Percentiles rank a stretch among this genome's conserved stretches.
These are phyloP conservation scores for Capsella rubella DNA, from an alignment of 441 rosid species.

Conservation along the genomic window DNA sequence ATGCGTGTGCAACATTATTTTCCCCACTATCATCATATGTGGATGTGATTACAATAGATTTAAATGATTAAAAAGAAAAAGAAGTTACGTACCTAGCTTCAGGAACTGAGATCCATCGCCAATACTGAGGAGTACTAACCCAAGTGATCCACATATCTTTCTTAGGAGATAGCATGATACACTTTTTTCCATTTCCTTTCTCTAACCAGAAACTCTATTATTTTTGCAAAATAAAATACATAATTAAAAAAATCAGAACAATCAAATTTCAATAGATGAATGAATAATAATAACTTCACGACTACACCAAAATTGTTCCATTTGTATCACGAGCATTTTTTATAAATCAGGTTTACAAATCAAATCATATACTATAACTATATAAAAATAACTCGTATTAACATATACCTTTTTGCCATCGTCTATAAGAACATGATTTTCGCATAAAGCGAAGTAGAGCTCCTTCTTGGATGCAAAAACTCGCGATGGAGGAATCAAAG, in stretches of 20 bases:
- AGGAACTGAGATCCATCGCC: constrained; percentile 51
- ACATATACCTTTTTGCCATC: constrained; percentile 39
- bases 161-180: constrained; percentile 52
- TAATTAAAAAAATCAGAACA: neutral
- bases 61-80: neutral
- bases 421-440: constrained; percentile 30
- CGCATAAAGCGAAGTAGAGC: constrained; percentile 40
- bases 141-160: constrained; percentile 57
- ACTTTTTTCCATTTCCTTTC: constrained; percentile 30
- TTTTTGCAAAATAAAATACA: neutral
- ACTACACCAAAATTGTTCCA: neutral
- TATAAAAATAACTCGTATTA: too few relatives aligned
- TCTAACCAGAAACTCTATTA: constrained; percentile 64
- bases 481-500: constrained; percentile 40
- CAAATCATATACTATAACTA: too few relatives aligned
- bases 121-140: constrained; percentile 57
- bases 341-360: too few relatives aligned
- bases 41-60: neutral
- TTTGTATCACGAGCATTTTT: neutral
- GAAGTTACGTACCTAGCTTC: constrained; percentile 58
- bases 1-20: constrained; percentile 26
- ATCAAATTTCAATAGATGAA: neutral
- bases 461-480: constrained; percentile 37
- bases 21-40: neutral
- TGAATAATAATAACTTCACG: neutral